Evolutionary conservation across 1,139 yeast genomes (phyloP).

Genomic region (Lodderomyces theae): DNA sequence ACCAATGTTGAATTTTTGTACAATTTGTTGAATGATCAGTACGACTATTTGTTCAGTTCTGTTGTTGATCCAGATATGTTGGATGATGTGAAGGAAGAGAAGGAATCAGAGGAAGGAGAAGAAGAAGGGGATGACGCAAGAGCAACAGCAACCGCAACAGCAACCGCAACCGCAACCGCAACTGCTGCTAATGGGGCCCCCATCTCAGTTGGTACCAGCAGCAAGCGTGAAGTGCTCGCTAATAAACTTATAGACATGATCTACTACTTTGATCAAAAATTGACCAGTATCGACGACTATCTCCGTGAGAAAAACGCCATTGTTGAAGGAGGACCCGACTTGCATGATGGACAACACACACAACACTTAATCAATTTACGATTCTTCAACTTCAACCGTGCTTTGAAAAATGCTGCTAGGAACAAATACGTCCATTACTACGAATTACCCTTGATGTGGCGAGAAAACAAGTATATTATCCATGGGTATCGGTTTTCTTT

Average conservation of each 20-base stretch:
- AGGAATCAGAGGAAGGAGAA: conserved; percentile 48
- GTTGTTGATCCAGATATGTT: conserved; percentile 14
- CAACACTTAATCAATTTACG: conserved; percentile 37
- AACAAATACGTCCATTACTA: conserved; percentile 67
- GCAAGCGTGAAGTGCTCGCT: conserved; percentile 30
- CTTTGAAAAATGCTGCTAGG: conserved; percentile 51
- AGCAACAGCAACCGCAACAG: no score
- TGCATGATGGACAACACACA: neutral
- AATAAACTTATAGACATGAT: conserved; percentile 51
- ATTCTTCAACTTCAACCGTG: conserved; percentile 60
- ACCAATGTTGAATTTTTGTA: conserved; percentile 48
- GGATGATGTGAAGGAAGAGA: conserved; percentile 5
- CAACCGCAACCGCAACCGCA: no score
- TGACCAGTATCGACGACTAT: conserved; percentile 49
- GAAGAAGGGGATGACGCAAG: conserved; percentile 28
- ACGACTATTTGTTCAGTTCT: conserved; percentile 34
- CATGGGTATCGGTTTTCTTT: conserved; percentile 83
- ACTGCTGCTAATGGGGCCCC: no score
- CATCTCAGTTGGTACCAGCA: conserved; percentile 16
- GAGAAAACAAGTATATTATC: conserved; percentile 83
- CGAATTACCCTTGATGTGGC: conserved; percentile 89
- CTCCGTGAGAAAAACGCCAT: conserved; percentile 38
- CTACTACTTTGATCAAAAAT: conserved; percentile 55
- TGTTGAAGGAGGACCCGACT: conserved; percentile 20
- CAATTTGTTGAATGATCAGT: conserved; percentile 54